Base-by-base conservation (phyloP, 441 rosid species). In the Raphanus hybrid region DNA sequence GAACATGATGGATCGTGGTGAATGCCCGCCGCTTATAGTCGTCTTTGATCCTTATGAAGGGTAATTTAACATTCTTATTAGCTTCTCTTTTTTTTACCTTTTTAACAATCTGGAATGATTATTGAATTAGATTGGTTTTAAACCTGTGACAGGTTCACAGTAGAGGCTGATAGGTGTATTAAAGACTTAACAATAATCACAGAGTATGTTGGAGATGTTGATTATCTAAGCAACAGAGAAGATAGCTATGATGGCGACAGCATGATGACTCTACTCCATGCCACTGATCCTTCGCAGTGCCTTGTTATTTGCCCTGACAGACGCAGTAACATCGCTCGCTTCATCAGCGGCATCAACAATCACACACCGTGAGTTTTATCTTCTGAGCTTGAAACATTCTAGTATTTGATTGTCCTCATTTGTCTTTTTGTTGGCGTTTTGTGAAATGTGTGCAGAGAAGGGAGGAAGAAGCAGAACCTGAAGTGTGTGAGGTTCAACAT, bases 121-220 rank as follows among this genome's bases (percentile, higher is more conserved):
- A 15, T 45, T 70, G 41, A 77, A 16, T 41, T 8, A 1, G 16
- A 59, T 45, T 8, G 69, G 15, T 14, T 27, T 71, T 58, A 1
- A 20, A 20, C 1, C 0, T 29, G 70, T 32, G 3, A 43, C 86
- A 90, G 94, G 84, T 90, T 90, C 67, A 86, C 92, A 2, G 94
- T 88, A 18, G 87, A 90, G 73, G 94, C 94, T 1, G 92, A 88
- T 73, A 79, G 79, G 74, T 65, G 6, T 23, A 90, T 90, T 62
- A 90, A 81, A 80, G 94, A 90, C 75, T 81, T 84, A 37, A 90
- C 92, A 0, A 86, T 88, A 67, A 82, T 92, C 66, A 88, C 98
- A 2, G 96, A 91, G 73, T 90, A 92, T 35, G 87, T 84, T n/a
- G 97, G 98, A 15, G 97, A 91, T 78, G 97, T 92, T 35, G 95